phyloP scores from a whole-genome alignment of 2,329 filamentous ascomycete genomes.

The Phialocephala subalpina region DNA sequence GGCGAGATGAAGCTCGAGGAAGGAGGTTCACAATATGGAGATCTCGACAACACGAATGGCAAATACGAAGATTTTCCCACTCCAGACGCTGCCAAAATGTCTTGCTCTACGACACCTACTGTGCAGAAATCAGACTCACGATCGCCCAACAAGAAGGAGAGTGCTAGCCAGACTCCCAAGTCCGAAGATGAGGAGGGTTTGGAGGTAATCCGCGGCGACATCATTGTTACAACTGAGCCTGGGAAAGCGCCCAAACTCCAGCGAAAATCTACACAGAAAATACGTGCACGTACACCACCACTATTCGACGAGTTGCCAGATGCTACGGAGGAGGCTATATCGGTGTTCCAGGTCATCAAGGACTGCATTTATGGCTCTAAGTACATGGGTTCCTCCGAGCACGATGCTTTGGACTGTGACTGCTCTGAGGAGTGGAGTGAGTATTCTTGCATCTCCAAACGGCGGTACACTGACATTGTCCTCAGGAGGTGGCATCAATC shows the following conservation, averaged over 20 bases:
- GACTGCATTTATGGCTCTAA: conserved; percentile 93
- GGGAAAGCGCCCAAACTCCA: conserved; percentile 75
- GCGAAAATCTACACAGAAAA: conserved; percentile 78
- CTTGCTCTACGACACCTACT: conserved; percentile 39
- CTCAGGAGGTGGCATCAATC: conserved; percentile 70
- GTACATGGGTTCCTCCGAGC: conserved; percentile 88
- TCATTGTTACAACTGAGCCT: conserved; percentile 68
- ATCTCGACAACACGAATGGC: conserved; percentile 35
- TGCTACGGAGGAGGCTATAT: conserved; percentile 77
- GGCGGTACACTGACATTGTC: conserved; percentile 42
- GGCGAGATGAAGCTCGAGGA: conserved; percentile 45
- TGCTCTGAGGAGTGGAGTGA: conserved; percentile 95
- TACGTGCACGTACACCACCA: conserved; percentile 65
- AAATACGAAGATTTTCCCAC: conserved; percentile 31
- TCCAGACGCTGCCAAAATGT: conserved; percentile 31
- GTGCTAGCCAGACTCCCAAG: conserved; percentile 41
- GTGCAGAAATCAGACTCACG: conserved; percentile 35
- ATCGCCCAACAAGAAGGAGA: conserved; percentile 37
- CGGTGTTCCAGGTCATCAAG: conserved; percentile 80
- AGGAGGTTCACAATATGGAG: conserved; percentile 25
- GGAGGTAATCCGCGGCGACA: conserved; percentile 65
- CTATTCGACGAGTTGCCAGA: conserved; percentile 81
- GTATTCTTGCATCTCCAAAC: conserved; percentile 48
- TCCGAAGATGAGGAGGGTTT: conserved; percentile 53
- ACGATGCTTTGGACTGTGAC: conserved; percentile 92